Evolutionary conservation across 768 basidiomycete genomes (phyloP), one percentile per base, ranked within the genome.

Genomic region (Lactifluus subvellereus): DNA sequence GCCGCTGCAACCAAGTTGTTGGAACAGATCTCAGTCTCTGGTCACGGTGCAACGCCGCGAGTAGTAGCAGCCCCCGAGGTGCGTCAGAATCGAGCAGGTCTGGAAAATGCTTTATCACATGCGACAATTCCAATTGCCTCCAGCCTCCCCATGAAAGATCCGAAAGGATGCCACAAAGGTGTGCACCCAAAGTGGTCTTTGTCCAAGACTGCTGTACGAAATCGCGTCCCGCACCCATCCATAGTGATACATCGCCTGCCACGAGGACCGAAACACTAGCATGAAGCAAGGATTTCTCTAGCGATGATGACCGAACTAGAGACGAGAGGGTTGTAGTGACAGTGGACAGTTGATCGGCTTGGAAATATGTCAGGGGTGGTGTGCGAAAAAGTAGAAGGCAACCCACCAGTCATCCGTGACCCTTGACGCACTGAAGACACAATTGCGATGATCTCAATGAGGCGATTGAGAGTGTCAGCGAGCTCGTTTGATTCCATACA

Each of bases 61-160:
- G 73, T 60, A 89, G 75, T 20, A 76, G 77, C 11, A 87, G 62
- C 0, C 82, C 73, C 48, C 70, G 65, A 43, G 69, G 69, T 4
- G 81, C 77, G n/a, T 83, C 76, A 6, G 67, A 62, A 32, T 82
- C 75, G 14, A 85, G 68, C 22, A 85, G 69, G 52, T 76, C 77
- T 4, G 77, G 73, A 2, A 81, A 82, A 35, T 76, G 74, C 67
- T 82, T 83, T 14, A 84, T 68, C n/a, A 90, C 69, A 13, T 78
- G 72, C 1, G 89, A 86, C 2, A 86, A 70, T 14, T 81, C 87
- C 10, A 91, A 72, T 37, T 83, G 75, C 70, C 84, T 89, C 89
- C 89, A 92, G 2, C 89, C 91, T 20, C 83, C 83, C 88, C 89
- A 93, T 0, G 77, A 78, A 5, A 86, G 73, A 53, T 87, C 85